Conservation (phyloP, 2,329 filamentous ascomycete genomes). For the Aspergillus fructus region DNA sequence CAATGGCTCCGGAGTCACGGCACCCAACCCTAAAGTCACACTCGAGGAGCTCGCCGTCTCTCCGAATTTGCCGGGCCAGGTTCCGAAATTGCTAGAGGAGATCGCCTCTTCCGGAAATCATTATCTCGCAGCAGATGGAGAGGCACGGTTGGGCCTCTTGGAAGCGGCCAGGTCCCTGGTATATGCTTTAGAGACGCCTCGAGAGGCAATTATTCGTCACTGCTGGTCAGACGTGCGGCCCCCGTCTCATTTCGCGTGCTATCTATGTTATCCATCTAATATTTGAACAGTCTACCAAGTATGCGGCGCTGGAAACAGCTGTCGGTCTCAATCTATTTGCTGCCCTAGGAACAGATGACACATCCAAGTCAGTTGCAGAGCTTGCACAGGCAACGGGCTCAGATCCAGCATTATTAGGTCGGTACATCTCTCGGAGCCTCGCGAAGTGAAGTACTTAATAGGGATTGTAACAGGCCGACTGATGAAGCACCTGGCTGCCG, state of each 20-base stretch:
- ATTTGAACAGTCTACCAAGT: conserved; percentile 13
- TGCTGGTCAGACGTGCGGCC: conserved; percentile 42
- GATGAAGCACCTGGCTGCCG: conserved; percentile 35
- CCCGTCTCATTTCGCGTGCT: no score
- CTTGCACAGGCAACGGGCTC: conserved; percentile 21
- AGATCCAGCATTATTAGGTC: conserved; percentile 16
- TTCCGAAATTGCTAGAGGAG: conserved; percentile 9
- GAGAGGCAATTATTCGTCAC: conserved; percentile 50
- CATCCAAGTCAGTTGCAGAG: conserved; percentile 20
- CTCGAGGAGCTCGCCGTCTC: background rate
- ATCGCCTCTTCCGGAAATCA: conserved; percentile 6
- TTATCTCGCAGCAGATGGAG: conserved; percentile 1
- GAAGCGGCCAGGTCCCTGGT: conserved; percentile 19
- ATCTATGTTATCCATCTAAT: background rate
- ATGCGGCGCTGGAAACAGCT: conserved; percentile 23
- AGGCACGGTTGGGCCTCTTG: conserved; percentile 14
- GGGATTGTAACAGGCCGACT: conserved; percentile 22
- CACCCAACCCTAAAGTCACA: background rate
- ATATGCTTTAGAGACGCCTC: conserved; percentile 44
- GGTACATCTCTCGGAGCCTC: no score
- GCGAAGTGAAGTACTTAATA: no score
- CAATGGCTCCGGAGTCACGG: background rate
- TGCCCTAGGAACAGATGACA: conserved; percentile 20
- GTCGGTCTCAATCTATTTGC: conserved; percentile 23
- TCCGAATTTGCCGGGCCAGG: background rate